Conservation (phyloP, 768 basidiomycete genomes). For the Hygrophorus pudorinus region DNA sequence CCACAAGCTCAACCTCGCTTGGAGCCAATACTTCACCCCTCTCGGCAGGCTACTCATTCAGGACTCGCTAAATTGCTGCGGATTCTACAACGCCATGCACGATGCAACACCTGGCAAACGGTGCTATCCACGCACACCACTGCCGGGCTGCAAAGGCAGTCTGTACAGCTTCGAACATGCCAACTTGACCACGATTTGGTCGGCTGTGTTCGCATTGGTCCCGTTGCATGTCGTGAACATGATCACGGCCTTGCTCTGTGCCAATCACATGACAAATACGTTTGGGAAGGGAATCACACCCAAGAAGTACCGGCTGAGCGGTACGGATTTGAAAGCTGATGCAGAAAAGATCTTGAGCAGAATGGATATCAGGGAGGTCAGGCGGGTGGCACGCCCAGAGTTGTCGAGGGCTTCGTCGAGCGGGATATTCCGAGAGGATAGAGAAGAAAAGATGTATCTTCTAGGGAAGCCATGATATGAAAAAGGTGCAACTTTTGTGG, state of each 20-base stretch:
- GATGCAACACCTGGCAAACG: constrained; percentile 44
- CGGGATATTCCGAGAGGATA: constrained; percentile 16
- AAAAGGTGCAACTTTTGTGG: no score
- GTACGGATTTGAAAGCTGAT: constrained; percentile 33
- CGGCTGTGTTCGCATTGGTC: constrained; percentile 43
- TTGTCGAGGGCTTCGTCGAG: constrained; percentile 15
- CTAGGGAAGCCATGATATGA: neutral
- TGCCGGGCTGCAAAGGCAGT: constrained; percentile 60
- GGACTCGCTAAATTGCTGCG: constrained; percentile 55
- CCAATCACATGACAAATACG: constrained; percentile 51
- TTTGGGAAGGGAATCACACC: constrained; percentile 64
- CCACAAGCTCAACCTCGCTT: constrained; percentile 55
- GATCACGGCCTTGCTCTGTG: constrained; percentile 47
- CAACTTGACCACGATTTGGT: constrained; percentile 38
- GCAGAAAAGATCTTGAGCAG: constrained; percentile 22
- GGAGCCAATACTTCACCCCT: constrained; percentile 54
- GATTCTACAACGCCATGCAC: constrained; percentile 52
- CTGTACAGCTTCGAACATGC: constrained; percentile 44
- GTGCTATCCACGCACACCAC: constrained; percentile 51
- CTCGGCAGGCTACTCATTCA: constrained; percentile 48
- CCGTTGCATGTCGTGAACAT: constrained; percentile 55
- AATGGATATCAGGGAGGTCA: neutral
- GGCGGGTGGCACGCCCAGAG: constrained; percentile 11
- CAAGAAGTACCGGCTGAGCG: constrained; percentile 43
- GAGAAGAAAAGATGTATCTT: neutral